Evolutionary conservation across 73 alveolate species (phyloP), one percentile per base, ranked within the genome.

Genomic region (Urostyla sp.): DNA sequence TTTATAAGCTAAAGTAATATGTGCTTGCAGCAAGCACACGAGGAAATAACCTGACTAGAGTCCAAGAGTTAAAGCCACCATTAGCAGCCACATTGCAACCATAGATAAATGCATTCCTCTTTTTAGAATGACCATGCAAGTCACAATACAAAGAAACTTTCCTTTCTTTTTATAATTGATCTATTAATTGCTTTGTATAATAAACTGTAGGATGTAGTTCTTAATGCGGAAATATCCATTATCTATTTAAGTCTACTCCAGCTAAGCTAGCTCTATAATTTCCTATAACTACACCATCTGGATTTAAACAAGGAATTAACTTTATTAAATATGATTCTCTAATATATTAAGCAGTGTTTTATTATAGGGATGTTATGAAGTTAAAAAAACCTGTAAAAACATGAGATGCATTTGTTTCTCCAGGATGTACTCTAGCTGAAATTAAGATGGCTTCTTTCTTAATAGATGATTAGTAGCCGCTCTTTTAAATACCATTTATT

Each of bases 211-310:
- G 97, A 66, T 94, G 97, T 2, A 72, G 75, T 32, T 66, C 67
- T 46, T 86, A 93, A 74, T 82, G 81, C 18, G 99, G 99, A 44
- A 87, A 81, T 31, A 85, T 75, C 99, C 99, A 95, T 27, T 90
- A 67, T 44, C 99, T 28, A 87, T 95, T 95, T 63, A 95, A 55
- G 59, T 95, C 99, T 43, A 85, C 87, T 28, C 99, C 99, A 3
- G 95, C 92, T 44, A 94, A 60, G 21, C 93, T 80, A 11, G 98
- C 89, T 58, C 99, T 67, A 21, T 91, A 91, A 84, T 95, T 95
- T 1, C 99, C 99, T 30, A 69, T 84, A 34, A 90, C 75, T 0
- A 95, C 99, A 31, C 99, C 99, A 74, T 95, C 99, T 0, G 99
- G 99, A 69, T 95, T 95, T 87, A 95, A 80, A 95, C 93, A 91